phyloP scores from a whole-genome alignment of 805 yeast genomes.

The Helenozyma baotianmanensis region DNA sequence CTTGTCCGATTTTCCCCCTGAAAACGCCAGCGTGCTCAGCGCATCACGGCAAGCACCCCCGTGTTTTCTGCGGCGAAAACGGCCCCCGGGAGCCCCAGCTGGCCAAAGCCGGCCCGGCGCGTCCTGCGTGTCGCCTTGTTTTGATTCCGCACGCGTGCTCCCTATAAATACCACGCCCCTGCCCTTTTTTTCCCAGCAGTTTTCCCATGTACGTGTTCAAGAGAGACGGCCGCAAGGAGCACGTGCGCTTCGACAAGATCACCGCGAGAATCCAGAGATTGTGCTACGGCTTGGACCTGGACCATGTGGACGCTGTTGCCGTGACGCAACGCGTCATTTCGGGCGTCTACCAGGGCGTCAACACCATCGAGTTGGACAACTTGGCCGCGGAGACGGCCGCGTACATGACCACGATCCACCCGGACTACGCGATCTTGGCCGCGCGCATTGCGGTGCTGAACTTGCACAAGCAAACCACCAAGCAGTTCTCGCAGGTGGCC shows the following conservation, averaged over 20 bases:
- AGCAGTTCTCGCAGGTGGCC: slow-evolving; percentile 75
- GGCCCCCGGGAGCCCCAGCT: too few relatives aligned
- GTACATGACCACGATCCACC: slow-evolving; percentile 94
- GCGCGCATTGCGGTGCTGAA: slow-evolving; percentile 95
- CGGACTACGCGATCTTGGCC: slow-evolving; percentile 94
- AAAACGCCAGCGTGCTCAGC: too few relatives aligned
- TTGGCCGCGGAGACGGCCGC: slow-evolving; percentile 96
- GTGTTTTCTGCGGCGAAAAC: too few relatives aligned
- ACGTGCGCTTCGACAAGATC: slow-evolving; percentile 93
- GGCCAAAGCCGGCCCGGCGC: too few relatives aligned
- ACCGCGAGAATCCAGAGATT: slow-evolving; percentile 88
- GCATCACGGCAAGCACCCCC: too few relatives aligned
- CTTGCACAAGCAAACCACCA: slow-evolving; percentile 90
- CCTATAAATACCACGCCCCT: slow-evolving; percentile 5
- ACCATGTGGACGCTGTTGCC: slow-evolving; percentile 90
- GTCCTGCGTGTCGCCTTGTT: slow-evolving; percentile 6
- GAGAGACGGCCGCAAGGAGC: slow-evolving; percentile 93
- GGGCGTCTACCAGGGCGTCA: slow-evolving; percentile 97
- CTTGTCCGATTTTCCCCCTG: too few relatives aligned
- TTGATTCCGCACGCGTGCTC: slow-evolving; percentile 7
- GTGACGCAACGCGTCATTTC: slow-evolving; percentile 93
- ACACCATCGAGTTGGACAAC: slow-evolving; percentile 69
- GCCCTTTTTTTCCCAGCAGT: background rate
- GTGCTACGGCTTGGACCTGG: slow-evolving; percentile 89
- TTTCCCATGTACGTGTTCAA: slow-evolving; percentile 71